These are phyloP conservation scores for Russula olivacea DNA, from an alignment of 768 basidiomycete genomes.

Conservation along the genomic window DNA sequence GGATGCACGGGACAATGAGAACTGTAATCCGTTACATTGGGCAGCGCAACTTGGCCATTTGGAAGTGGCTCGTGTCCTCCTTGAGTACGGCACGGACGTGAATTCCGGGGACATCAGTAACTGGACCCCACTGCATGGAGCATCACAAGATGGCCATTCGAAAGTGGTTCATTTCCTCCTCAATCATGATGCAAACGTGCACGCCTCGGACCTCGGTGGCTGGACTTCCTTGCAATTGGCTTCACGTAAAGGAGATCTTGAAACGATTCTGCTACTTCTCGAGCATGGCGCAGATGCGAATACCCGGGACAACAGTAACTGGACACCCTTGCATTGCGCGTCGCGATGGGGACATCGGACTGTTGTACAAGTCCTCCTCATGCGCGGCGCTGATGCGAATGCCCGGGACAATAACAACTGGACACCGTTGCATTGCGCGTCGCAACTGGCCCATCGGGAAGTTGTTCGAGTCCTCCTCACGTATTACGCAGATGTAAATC, in stretches of 20 bases:
- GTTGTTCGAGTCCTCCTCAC: background rate
- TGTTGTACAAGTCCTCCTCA: background rate
- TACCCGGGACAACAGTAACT: background rate
- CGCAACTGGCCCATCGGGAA: background rate
- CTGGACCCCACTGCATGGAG: background rate
- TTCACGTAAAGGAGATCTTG: background rate
- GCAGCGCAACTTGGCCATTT: background rate
- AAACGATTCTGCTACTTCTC: background rate
- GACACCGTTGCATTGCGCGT: background rate
- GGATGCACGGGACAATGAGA: background rate
- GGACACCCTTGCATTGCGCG: background rate
- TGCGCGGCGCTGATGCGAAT: background rate
- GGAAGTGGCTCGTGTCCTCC: background rate
- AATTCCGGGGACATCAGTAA: background rate
- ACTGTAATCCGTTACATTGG: background rate
- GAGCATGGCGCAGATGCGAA: background rate
- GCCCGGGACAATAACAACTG: background rate
- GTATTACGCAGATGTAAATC: background rate
- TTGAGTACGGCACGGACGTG: no score
- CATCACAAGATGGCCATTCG: background rate
- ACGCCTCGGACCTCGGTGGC: background rate
- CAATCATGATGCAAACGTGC: background rate
- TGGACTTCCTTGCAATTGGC: background rate
- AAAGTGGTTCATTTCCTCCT: background rate
- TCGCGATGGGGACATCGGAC: background rate